A percentile compares a stretch with the other conserved stretches of the same genome.
These are phyloP conservation scores for Rhizopus microsporus DNA, from an alignment of 371 early-diverging fungal genomes.

Conservation along the genomic window DNA sequence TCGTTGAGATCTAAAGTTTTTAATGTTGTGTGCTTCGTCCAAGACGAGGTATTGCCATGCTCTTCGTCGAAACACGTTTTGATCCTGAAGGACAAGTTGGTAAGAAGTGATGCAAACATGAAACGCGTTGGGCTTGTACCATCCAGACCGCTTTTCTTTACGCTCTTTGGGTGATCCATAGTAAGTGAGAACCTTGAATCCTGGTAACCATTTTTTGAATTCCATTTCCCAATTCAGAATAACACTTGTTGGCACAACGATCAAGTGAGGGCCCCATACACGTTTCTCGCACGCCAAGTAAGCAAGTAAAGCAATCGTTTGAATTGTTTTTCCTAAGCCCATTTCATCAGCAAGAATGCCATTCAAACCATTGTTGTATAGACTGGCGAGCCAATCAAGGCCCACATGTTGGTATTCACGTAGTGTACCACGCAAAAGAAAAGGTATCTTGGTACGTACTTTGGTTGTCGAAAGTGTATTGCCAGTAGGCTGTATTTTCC, in stretches of 20 bases:
- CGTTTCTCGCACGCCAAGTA: slow-evolving; percentile 73
- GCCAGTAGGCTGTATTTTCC: slow-evolving; percentile 27
- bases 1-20: slow-evolving; percentile 91
- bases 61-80: slow-evolving; percentile 75
- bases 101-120: slow-evolving; percentile 91
- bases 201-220: slow-evolving; percentile 90
- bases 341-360: slow-evolving; percentile 99
- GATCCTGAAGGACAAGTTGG: slow-evolving; percentile 81
- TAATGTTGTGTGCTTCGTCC: slow-evolving; percentile 97
- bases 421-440: slow-evolving; percentile 65
- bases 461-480: slow-evolving; percentile 43
- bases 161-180: slow-evolving; percentile 81
- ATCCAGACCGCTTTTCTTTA: slow-evolving; percentile 75
- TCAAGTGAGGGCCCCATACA: slow-evolving; percentile 85
- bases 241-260: slow-evolving; percentile 92
- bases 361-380: slow-evolving; percentile 92
- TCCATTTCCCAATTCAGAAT: slow-evolving; percentile 96
- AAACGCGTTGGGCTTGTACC: slow-evolving; percentile 81
- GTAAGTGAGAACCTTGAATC: slow-evolving; percentile 83
- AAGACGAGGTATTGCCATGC: slow-evolving; percentile 88
- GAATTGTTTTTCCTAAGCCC: slow-evolving; percentile 98
- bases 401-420: slow-evolving; percentile 82
- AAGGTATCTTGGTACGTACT: slow-evolving; percentile 57
- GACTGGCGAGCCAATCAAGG: slow-evolving; percentile 80
- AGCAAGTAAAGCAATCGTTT: slow-evolving; percentile 88